Base-by-base conservation (phyloP, 371 early-diverging fungal species). In the Sporodiniella umbellata region DNA sequence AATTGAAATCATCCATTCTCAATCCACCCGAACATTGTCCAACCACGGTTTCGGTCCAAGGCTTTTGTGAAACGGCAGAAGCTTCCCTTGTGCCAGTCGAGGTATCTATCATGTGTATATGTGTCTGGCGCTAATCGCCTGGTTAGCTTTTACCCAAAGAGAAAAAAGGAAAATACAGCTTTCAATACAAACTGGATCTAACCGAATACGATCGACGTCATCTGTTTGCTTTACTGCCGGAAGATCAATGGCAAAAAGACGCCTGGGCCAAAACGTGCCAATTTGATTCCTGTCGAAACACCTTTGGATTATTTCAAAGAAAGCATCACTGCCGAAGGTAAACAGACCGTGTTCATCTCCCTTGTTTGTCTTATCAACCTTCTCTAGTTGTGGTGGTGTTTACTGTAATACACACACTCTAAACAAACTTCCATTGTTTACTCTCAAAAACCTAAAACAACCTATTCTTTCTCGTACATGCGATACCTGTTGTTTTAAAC, bases 341-440 rank as follows among this genome's bases (percentile, higher is more conserved):
- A 37, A 17, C n/a, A 37, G n/a, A 37, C 17, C 11, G 15, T 17
- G 18, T 25, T 28, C 21, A 45, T 28, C 25, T 45, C 15, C 10
- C 25, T 38, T 14, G 11, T 39, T 28, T 37, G 11, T 43, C 11
- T 31, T 39, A n/a, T 39, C 28, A 40, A n/a, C 4, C 30, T 10
- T 28, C 10, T 48, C 25, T 53, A 59, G 60, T 15, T 62, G 62
- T 43, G 62, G 62, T 11, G 35, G 57, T 15, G 57, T 62, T 14
- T 62, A 50, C 30, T 62, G 62, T 46, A 53, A 39, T 23, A 50
- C 53, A 28, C 62, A 62, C 35, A 62, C 58, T 43, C 40, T 39
- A 14, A 62, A 62, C 42, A 40, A 54, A 53, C 53, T 62, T 18
- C 62, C 62, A 15, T 53, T 62, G 18, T 62, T 62, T 47, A 46